Percentiles rank a stretch among this genome's conserved stretches.
Conservation (phyloP, 2,329 filamentous ascomycete genomes). For the Talaromyces piceae region DNA sequence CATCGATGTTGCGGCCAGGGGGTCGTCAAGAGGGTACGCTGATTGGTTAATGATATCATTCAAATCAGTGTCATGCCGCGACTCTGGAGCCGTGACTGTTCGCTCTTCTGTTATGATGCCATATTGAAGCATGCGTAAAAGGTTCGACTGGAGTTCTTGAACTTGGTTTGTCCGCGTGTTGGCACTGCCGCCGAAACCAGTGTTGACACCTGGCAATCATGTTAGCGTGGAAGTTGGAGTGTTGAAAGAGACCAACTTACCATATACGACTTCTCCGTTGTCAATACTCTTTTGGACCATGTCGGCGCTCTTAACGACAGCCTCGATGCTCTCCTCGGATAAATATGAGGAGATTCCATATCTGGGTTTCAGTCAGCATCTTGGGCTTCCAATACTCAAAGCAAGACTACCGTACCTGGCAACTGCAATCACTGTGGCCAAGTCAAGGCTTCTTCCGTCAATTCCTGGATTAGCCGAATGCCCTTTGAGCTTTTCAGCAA, state of each 20-base stretch:
- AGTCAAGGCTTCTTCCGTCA: neutral
- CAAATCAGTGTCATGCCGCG: neutral
- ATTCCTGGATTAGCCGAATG: neutral
- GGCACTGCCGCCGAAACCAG: constrained; percentile 61
- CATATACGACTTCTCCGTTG: neutral
- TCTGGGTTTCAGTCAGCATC: neutral
- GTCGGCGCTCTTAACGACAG: neutral
- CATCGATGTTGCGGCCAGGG: neutral
- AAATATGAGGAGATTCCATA: neutral
- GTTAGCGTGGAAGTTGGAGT: neutral
- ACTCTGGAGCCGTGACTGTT: neutral
- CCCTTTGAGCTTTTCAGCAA: neutral
- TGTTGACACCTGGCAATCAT: constrained; percentile 48
- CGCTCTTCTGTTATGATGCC: neutral
- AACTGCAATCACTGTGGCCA: neutral
- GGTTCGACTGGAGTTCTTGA: constrained; percentile 39
- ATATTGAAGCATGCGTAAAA: neutral
- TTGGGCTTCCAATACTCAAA: neutral
- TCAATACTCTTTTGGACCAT: neutral
- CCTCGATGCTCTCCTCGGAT: neutral
- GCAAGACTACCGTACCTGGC: neutral
- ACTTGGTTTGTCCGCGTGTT: constrained; percentile 48
- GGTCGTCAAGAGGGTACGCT: neutral
- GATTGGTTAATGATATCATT: neutral
- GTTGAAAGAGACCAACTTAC: neutral